These are phyloP conservation scores for Salvia hispanica DNA, from an alignment of 257 asterid genomes.

Conservation along the genomic window DNA sequence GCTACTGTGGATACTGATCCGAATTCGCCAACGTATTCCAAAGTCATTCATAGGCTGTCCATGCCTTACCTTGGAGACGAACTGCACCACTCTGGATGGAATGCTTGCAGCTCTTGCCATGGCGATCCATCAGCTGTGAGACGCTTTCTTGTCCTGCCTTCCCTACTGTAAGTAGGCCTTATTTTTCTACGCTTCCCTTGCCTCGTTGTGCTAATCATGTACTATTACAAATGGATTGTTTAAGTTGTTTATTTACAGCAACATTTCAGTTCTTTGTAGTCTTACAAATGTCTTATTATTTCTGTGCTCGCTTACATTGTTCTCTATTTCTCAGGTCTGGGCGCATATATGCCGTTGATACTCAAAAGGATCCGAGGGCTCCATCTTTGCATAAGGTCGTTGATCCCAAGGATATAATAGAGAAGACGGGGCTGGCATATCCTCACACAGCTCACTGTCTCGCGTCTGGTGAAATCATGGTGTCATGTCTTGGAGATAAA, in stretches of 20 bases:
- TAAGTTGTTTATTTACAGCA: not conserved
- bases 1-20: slow-evolving; percentile 91
- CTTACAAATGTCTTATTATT: not conserved
- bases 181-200: not conserved
- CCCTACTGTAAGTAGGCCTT: slow-evolving; percentile 61
- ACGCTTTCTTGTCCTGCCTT: slow-evolving; percentile 83
- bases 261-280: not conserved
- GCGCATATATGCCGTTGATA: slow-evolving; percentile 91
- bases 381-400: slow-evolving; percentile 78
- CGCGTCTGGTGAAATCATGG: slow-evolving; percentile 96
- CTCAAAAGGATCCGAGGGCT: slow-evolving; percentile 76
- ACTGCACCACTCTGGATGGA: slow-evolving; percentile 97
- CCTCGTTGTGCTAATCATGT: too few species aligned
- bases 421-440: slow-evolving; percentile 88
- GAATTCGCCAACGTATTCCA: slow-evolving; percentile 69
- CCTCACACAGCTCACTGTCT: slow-evolving; percentile 99
- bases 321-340: slow-evolving; percentile 65
- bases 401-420: slow-evolving; percentile 65
- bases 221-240: not conserved
- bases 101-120: slow-evolving; percentile 95
- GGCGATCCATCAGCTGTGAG: slow-evolving; percentile 70
- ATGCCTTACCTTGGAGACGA: slow-evolving; percentile 90
- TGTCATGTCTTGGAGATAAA: slow-evolving; percentile 93
- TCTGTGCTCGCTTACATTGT: too few species aligned
- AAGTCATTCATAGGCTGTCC: slow-evolving; percentile 88